Evolutionary conservation across 1,139 yeast genomes (phyloP).

Genomic region (Lodderomyces parapsilosis): DNA sequence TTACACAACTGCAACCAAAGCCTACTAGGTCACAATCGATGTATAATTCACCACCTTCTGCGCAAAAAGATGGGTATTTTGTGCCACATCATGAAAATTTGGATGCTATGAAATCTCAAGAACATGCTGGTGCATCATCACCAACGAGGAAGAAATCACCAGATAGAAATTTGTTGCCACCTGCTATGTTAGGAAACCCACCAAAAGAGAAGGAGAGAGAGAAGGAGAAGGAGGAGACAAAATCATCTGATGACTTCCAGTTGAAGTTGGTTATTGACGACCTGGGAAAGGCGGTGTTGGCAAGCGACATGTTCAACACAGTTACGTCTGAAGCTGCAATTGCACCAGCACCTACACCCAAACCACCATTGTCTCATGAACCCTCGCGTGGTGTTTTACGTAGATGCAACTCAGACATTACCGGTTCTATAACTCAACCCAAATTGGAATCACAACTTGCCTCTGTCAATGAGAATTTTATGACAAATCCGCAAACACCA

Average conservation of each 20-base stretch:
- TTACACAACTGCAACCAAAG: constrained; percentile 11
- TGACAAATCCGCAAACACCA: constrained; percentile 35
- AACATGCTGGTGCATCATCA: constrained; percentile 5
- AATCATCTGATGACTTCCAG: constrained; percentile 26
- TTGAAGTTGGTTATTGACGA: constrained; percentile 42
- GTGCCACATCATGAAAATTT: constrained; percentile 5
- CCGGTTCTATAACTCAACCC: constrained; percentile 18
- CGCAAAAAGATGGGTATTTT: constrained; percentile 6
- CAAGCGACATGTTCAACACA: constrained; percentile 19
- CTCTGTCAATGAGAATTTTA: constrained; percentile 19
- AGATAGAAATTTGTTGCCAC: constrained; percentile 29
- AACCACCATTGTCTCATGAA: constrained; percentile 1
- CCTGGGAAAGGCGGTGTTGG: constrained; percentile 47
- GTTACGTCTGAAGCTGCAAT: constrained; percentile 3
- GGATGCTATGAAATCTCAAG: neutral
- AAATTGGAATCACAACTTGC: constrained; percentile 9
- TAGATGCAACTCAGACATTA: constrained; percentile 33
- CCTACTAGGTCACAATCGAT: constrained; percentile 4
- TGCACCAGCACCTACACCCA: neutral
- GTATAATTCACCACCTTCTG: constrained; percentile 21
- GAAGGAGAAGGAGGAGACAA: constrained; percentile 2
- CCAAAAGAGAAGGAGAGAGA: neutral
- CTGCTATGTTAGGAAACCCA: constrained; percentile 21
- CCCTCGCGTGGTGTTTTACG: constrained; percentile 19
- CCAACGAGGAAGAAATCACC: constrained; percentile 1